Base-by-base conservation (phyloP, 78 protist species). In the Guillardia theta region DNA sequence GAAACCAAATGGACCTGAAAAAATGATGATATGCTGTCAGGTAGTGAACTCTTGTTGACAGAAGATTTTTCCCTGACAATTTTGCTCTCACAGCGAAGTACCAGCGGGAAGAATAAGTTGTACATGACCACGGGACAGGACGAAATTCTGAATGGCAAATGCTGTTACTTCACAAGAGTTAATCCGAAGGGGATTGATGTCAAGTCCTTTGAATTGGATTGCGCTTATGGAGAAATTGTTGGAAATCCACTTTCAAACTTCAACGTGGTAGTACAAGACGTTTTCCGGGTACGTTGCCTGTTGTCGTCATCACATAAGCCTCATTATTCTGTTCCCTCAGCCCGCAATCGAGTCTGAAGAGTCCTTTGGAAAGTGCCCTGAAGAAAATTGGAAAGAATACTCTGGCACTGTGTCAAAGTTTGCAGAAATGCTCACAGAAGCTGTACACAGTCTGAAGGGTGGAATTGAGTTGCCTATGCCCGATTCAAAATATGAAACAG, bases 381-480 rank as follows among this genome's bases (percentile, higher is more conserved):
- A 87, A 36, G 92, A 47, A 12, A 47, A 24, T 24, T 5, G 18
- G n/a, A 87, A 87, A 37, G 64, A 47, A 8, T 87, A 33, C 62
- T 41, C 15, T 36, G 39, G 44, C 0, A 18, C 4, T 21, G 39
- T 87, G 1, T 18, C 27, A n/a, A 87, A 87, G 92, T 87, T 87
- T 47, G 0, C 33, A 27, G 53, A 44, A 0, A 9, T 37, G 0
- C 53, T 87, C 64, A 10, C 48, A 30, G 92, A 87, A 24, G 92
- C 92, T 21, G 92, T 27, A 41, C 24, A 6, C 18, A 87, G 92
- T 64, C 64, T 87, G 1, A n/a, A 44, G 33, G 30, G 30, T 4
- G 94, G 78, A n/a, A 27, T 58, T 8, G 94, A 92, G 30, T 43
- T 92, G 3, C 47, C 21, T 27, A 92, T 46, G 83, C 94, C 94